Evolutionary conservation across 2,329 filamentous ascomycete species (phyloP), one percentile per base, ranked within the genome.

Genomic region (Colletotrichum coccodes): DNA sequence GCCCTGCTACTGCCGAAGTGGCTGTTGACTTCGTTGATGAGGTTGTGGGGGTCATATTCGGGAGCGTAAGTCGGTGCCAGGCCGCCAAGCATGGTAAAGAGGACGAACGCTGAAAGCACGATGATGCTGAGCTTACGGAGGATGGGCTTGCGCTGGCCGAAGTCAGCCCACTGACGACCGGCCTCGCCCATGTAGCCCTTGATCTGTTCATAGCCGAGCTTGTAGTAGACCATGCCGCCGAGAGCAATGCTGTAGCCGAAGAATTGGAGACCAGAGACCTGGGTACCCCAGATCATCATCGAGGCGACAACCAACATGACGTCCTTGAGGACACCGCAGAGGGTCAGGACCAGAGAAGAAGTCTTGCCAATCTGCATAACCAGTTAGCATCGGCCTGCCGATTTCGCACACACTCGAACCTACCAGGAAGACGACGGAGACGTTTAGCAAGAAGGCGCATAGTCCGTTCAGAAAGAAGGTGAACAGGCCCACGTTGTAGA

Each of bases 311-410:
- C 93, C 58, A 96, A 91, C 75, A 96, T 87, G 68, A 96, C 93
- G 80, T 96, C 93, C 87, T 95, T 96, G 72, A 96, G 89, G 44
- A 96, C 93, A 84, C 93, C 93, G 77, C 92, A 95, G 53, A 96
- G 91, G 36, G 94, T 96, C 76, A 96, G 91, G 74, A 95, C 91
- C 62, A 96, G 91, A 60, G 93, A 93, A 1, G 93, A 95, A 18
- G 93, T 95, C 85, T 93, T 95, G 84, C 93, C 93, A 77, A 96
- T 95, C 92, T 95, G 72, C 52, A 38, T 4, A n/a, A n/a, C 1
- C 2, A 12, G 68, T 83, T 75, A 82, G 75, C 46, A 63, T 12
- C 21, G 30, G 4, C 42, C 7, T 9, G 40, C 9, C n/a, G 8
- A 23, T 21, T 30, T 16, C 56, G 5, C 3, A 38, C 8, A 16